Conservation (phyloP, 805 yeast genomes). For the Starmerella stigmatis region DNA sequence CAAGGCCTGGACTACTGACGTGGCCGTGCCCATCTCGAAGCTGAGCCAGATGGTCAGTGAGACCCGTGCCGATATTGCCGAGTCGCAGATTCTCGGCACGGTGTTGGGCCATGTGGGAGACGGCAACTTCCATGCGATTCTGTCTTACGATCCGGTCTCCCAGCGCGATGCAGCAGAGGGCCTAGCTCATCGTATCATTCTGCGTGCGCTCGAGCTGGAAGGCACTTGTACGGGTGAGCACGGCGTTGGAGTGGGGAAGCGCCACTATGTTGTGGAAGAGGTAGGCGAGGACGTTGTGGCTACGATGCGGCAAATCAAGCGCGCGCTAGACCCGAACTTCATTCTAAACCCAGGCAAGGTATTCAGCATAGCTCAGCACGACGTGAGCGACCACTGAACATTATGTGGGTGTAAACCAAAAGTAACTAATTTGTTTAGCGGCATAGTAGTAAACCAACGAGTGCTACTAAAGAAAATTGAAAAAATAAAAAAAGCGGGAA, state of each 20-base stretch:
- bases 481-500: background rate
- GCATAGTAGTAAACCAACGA: no score
- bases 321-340: constrained; percentile 64
- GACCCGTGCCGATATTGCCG: constrained; percentile 52
- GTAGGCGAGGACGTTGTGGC: constrained; percentile 56
- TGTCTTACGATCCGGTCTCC: constrained; percentile 44
- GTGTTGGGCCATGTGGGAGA: constrained; percentile 86
- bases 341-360: constrained; percentile 75
- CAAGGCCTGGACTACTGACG: constrained; percentile 81
- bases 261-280: constrained; percentile 53
- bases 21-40: constrained; percentile 75
- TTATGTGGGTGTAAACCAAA: no score
- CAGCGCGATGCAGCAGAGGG: constrained; percentile 42
- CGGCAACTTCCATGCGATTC: constrained; percentile 79
- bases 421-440: background rate
- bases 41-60: constrained; percentile 50
- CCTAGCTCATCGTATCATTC: constrained; percentile 62
- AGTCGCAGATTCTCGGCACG: constrained; percentile 45
- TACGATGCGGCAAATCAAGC: constrained; percentile 63
- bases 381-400: constrained; percentile 12
- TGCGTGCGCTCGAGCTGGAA: constrained; percentile 42
- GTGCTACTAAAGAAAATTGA: background rate
- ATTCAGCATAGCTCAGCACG: constrained; percentile 31
- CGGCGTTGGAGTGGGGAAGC: constrained; percentile 75
- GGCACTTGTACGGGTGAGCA: constrained; percentile 91